Base-by-base conservation (phyloP, 2,329 filamentous ascomycete species). In the Colletotrichum musicola region DNA sequence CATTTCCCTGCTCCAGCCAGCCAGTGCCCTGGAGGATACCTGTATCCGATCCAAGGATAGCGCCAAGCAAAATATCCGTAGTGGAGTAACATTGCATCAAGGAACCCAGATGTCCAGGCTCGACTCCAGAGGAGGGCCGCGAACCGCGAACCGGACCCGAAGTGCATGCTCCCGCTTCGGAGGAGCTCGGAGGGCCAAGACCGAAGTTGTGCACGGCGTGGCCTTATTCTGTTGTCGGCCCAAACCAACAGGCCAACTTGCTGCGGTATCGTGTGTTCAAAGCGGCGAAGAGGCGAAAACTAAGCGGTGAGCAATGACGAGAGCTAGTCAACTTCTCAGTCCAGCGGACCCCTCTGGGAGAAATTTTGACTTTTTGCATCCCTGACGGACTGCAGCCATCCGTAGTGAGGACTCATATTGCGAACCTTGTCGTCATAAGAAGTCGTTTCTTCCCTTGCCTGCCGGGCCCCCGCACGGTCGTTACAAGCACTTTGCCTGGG, bases 51-150 rank as follows among this genome's bases (percentile, higher is more conserved):
- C 62, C 49, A 51, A 42, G 66, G 44, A 44, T 56, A 56, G 35
- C 38, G 55, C 66, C 62, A 66, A 47, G 62, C 62, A 69, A 61
- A 56, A 38, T 66, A 65, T 69, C 65, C 55, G 66, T 61, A 40
- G 66, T 46, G 66, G 66, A 50, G 62, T 66, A 25, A 55, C 44
- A 59, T 57, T 65, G 44, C 62, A 60, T 60, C 65, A 68, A 50
- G 54, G 61, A 40, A 54, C 40, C 56, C 55, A 61, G 54, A 51
- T 51, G 47, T 30, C 27, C 51, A 54, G 44, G 44, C 6, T 46
- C 30, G 40, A 22, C 55, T 47, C 40, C 55, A 56, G 44, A 57
- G 30, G 30, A 42, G 30, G 53, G 64, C 47, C 18, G 25, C 27
- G 42, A 51, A 61, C 62, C 56, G 56, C 55, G 62, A 56, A 25